Evolutionary conservation across 2,329 filamentous ascomycete genomes (phyloP).

Genomic region (Fusarium buharicum): DNA sequence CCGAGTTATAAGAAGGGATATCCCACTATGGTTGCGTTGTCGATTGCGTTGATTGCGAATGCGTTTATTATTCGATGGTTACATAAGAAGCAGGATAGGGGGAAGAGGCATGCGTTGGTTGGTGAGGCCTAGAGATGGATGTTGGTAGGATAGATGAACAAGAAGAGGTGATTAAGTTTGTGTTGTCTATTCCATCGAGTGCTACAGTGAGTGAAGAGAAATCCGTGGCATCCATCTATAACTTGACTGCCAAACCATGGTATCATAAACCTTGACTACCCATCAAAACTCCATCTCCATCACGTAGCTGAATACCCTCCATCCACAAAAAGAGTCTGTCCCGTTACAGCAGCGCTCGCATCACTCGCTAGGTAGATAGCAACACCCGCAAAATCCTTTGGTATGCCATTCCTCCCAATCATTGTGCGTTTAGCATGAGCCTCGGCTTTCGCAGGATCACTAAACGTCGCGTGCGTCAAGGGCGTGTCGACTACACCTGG

Average conservation of each 20-base stretch:
- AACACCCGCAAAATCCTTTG: slow-evolving; percentile 48
- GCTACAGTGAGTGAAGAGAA: background rate
- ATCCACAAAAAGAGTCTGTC: slow-evolving; percentile 51
- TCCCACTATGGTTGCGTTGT: slow-evolving; percentile 63
- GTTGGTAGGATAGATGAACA: too few species aligned
- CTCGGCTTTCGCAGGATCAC: slow-evolving; percentile 33
- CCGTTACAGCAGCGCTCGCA: slow-evolving; percentile 48
- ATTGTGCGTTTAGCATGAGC: slow-evolving; percentile 46
- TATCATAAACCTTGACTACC: background rate
- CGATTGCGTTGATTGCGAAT: slow-evolving; percentile 60
- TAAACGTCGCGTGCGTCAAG: slow-evolving; percentile 39
- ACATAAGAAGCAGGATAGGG: slow-evolving; percentile 21
- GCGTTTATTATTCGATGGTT: slow-evolving; percentile 57
- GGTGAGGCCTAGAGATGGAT: background rate
- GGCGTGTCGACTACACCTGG: slow-evolving; percentile 48
- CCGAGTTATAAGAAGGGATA: slow-evolving; percentile 71
- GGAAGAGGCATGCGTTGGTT: background rate
- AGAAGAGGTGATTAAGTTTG: too few species aligned
- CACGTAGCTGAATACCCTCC: slow-evolving; percentile 49
- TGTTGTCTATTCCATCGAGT: background rate
- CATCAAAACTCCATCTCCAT: background rate
- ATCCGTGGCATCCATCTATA: background rate
- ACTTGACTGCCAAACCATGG: background rate
- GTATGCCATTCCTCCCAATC: slow-evolving; percentile 47
- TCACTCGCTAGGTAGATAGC: slow-evolving; percentile 47